These are phyloP conservation scores for Lachnellula willkommii DNA, from an alignment of 2,329 filamentous ascomycete genomes.

Conservation along the genomic window DNA sequence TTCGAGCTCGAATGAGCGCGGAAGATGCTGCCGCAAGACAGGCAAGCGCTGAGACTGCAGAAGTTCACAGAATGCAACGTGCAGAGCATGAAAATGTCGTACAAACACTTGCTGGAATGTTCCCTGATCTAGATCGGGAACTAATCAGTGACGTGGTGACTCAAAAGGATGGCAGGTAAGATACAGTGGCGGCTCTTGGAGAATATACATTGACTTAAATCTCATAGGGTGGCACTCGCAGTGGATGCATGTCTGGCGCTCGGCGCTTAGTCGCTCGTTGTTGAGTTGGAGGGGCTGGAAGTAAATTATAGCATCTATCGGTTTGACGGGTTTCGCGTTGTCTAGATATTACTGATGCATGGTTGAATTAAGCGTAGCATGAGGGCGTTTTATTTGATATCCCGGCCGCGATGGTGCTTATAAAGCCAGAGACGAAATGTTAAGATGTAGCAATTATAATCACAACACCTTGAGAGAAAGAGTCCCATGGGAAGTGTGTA, in stretches of 20 bases:
- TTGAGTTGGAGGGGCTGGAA: background rate
- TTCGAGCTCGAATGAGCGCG: constrained; percentile 49
- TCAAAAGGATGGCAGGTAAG: constrained; percentile 88
- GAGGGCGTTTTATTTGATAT: constrained; percentile 10
- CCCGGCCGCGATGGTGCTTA: background rate
- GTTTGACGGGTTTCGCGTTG: background rate
- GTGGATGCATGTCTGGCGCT: constrained; percentile 80
- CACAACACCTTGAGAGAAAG: background rate
- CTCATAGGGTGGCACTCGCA: constrained; percentile 67
- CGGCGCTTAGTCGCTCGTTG: constrained; percentile 22
- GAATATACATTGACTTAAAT: constrained; percentile 20
- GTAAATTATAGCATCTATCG: constrained; percentile 4
- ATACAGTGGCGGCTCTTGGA: constrained; percentile 21
- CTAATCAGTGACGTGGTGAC: constrained; percentile 96
- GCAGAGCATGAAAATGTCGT: constrained; percentile 88
- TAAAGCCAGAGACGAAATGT: constrained; percentile 2
- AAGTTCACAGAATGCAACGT: constrained; percentile 75
- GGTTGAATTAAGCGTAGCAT: constrained; percentile 12
- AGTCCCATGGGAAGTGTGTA: background rate
- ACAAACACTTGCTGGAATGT: constrained; percentile 93
- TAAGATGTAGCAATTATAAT: constrained; percentile 9
- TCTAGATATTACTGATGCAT: constrained; percentile 4
- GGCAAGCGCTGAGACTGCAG: constrained; percentile 81
- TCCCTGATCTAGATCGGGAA: constrained; percentile 88
- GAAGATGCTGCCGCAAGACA: constrained; percentile 87